phyloP scores from a whole-genome alignment of 106 monocot genomes.

The Dendrobium officinale region DNA sequence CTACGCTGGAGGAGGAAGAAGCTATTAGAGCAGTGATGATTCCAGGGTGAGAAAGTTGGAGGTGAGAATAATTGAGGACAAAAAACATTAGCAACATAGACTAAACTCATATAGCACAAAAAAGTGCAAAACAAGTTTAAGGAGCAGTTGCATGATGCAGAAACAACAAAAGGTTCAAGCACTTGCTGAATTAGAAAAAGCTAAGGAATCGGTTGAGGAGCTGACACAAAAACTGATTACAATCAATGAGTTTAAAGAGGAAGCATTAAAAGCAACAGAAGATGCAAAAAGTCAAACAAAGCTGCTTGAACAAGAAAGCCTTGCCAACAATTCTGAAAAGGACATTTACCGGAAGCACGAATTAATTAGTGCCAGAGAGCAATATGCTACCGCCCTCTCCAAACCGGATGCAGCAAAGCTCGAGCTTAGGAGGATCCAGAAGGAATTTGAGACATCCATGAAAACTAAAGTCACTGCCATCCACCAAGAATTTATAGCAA shows the following conservation, averaged over 20 bases:
- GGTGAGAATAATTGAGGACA: no score
- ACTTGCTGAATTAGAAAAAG: conserved; percentile 38
- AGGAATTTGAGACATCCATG: conserved; percentile 55
- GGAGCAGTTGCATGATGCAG: conserved; percentile 47
- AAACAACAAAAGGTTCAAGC: conserved; percentile 35
- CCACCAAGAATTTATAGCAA: conserved; percentile 45
- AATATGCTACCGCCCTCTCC: conserved; percentile 30
- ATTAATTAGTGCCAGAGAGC: conserved; percentile 38
- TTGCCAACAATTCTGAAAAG: conserved; percentile 9
- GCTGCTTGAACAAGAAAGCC: conserved; percentile 23
- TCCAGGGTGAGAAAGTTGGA: no score
- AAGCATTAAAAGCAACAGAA: conserved; percentile 40
- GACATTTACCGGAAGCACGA: conserved; percentile 25
- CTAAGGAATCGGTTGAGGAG: conserved; percentile 37
- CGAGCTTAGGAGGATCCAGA: conserved; percentile 42
- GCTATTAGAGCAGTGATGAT: no score
- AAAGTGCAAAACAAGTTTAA: conserved; percentile 47
- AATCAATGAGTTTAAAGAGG: conserved; percentile 45
- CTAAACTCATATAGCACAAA: conserved; percentile 56
- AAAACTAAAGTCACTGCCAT: conserved; percentile 43
- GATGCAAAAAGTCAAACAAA: conserved; percentile 34
- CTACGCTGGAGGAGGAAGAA: no score
- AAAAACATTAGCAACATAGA: conserved; percentile 45
- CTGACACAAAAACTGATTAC: conserved; percentile 26
- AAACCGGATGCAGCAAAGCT: conserved; percentile 57